Evolutionary conservation across 441 rosid species (phyloP).

Genomic region (Erysimum pusillum): DNA sequence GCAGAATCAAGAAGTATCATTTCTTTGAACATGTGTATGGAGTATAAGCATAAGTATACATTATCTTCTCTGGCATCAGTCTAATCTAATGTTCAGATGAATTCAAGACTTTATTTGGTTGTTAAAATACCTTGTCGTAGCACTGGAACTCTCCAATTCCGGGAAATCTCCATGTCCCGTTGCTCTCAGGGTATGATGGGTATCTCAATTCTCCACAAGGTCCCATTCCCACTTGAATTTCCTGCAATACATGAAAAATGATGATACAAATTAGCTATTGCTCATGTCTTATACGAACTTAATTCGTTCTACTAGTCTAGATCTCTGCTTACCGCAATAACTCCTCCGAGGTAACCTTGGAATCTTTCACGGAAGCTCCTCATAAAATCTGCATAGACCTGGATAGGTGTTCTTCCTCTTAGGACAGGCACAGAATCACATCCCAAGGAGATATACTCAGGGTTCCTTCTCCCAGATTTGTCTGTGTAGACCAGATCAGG

Average conservation of each 20-base stretch:
- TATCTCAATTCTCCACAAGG: constrained; percentile 95
- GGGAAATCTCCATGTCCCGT: constrained; percentile 93
- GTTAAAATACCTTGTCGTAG: constrained; percentile 76
- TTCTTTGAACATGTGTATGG: constrained; percentile 15
- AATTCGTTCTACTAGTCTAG: background rate
- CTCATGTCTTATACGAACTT: constrained; percentile 12
- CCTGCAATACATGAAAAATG: constrained; percentile 59
- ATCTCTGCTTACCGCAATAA: constrained; percentile 69
- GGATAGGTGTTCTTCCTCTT: constrained; percentile 93
- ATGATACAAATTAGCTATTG: constrained; percentile 35
- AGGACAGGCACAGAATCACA: constrained; percentile 84
- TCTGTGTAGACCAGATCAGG: constrained; percentile 93
- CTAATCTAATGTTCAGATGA: constrained; percentile 8
- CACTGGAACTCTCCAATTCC: constrained; percentile 99
- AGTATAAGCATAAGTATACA: background rate
- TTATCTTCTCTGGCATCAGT: background rate
- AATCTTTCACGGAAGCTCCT: constrained; percentile 85
- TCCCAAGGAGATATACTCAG: constrained; percentile 89
- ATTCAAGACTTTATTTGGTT: background rate
- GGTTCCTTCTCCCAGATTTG: constrained; percentile 86
- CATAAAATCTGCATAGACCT: constrained; percentile 91
- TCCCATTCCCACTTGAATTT: constrained; percentile 97
- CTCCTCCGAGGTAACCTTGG: constrained; percentile 69
- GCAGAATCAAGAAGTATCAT: constrained; percentile 45
- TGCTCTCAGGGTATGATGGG: constrained; percentile 95